phyloP scores from a whole-genome alignment of 148 eudicot genomes.

The Bassia scoparia region DNA sequence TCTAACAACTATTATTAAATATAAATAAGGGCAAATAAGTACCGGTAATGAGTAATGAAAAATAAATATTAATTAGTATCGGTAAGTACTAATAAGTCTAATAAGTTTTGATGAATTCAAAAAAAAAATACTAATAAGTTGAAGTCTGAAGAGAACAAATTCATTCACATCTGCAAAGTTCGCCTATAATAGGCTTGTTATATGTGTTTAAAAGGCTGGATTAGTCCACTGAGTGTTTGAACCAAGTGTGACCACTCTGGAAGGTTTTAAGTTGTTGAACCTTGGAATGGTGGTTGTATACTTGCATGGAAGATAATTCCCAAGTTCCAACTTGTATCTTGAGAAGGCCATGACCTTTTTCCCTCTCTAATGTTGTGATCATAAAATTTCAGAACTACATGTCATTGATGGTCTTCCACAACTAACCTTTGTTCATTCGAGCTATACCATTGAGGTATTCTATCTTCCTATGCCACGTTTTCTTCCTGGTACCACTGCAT shows the following conservation, averaged over 20 bases:
- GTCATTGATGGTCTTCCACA: constrained; percentile 88
- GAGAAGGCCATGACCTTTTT: neutral
- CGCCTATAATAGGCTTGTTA: neutral
- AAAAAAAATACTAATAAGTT: no score
- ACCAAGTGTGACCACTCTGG: neutral
- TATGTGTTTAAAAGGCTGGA: neutral
- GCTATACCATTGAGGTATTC: constrained; percentile 84
- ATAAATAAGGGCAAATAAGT: no score
- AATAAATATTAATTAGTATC: no score
- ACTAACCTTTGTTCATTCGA: constrained; percentile 78
- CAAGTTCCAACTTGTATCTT: neutral
- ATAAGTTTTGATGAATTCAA: no score
- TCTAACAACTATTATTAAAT: no score
- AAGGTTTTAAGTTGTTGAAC: neutral
- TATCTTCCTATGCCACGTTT: neutral
- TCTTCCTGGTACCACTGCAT: neutral
- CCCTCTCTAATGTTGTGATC: constrained; percentile 16
- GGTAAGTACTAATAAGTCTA: no score
- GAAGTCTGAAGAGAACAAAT: no score
- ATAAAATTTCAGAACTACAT: constrained; percentile 65
- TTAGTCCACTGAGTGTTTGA: neutral
- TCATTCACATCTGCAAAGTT: no score
- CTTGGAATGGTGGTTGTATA: neutral
- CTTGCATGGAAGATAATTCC: neutral
- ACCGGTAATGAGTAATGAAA: no score